A percentile compares a stretch with the other conserved stretches of the same genome.
Conservation (phyloP, 2,329 filamentous ascomycete genomes). For the Shiraia sp. region DNA sequence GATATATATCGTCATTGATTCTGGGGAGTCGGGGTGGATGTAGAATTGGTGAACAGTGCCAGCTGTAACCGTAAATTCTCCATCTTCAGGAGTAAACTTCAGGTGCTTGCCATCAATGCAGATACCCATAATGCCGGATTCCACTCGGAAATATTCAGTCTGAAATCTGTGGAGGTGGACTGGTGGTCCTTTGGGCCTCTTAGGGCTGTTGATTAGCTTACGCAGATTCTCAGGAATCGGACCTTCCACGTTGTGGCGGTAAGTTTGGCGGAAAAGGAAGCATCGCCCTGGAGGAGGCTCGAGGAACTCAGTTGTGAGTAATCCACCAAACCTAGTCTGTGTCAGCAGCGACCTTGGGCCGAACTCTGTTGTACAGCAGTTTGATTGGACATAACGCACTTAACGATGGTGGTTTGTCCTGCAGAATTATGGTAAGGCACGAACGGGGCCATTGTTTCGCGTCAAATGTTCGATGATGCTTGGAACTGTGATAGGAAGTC, state of each 20-base stretch:
- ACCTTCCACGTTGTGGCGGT: constrained; percentile 9
- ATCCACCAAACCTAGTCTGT: constrained; percentile 5
- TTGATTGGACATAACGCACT: constrained; percentile 1
- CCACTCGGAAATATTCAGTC: constrained; percentile 36
- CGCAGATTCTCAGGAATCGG: constrained; percentile 6
- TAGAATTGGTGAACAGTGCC: constrained; percentile 19
- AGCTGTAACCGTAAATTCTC: constrained; percentile 24
- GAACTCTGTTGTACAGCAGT: neutral
- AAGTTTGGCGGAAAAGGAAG: constrained; percentile 10
- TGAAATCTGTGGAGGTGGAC: constrained; percentile 42
- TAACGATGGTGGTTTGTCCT: constrained; percentile 6
- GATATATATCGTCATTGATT: constrained; percentile 18
- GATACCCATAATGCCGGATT: constrained; percentile 31
- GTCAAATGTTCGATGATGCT: neutral
- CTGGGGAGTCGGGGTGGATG: constrained; percentile 7
- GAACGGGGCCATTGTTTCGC: constrained; percentile 6
- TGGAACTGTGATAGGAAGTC: neutral
- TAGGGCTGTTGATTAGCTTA: constrained; percentile 5
- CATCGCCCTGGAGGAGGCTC: constrained; percentile 8
- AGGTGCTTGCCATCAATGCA: constrained; percentile 30
- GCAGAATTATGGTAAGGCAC: constrained; percentile 6
- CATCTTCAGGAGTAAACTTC: constrained; percentile 29
- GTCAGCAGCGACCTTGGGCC: constrained; percentile 1
- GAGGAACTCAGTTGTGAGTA: constrained; percentile 8
- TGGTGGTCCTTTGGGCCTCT: constrained; percentile 21